Percentiles rank a stretch among this genome's conserved stretches.
phyloP scores from a whole-genome alignment of 2,329 filamentous ascomycete genomes.

The Huntiella abstrusa region DNA sequence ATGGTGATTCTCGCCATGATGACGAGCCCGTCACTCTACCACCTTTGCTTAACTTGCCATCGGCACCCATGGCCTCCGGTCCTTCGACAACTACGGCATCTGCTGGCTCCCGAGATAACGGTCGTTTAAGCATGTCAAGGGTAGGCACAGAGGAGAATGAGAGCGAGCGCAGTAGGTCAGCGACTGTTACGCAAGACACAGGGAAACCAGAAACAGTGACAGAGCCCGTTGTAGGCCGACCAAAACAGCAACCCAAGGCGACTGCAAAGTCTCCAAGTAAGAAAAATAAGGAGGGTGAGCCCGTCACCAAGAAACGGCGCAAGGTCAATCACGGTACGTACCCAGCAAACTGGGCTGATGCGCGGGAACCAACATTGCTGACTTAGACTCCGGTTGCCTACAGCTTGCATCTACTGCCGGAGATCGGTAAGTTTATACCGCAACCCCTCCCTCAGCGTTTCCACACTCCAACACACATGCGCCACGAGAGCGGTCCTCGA shows the following conservation, averaged over 20 bases:
- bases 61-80: no score
- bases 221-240: no score
- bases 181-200: no score
- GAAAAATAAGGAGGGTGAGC: constrained; percentile 7
- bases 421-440: constrained; percentile 55
- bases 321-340: constrained; percentile 74
- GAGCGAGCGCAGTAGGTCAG: no score
- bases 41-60: no score
- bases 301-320: constrained; percentile 55
- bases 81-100: neutral
- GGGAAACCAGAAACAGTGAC: no score
- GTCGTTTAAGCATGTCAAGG: neutral
- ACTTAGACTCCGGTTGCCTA: constrained; percentile 20
- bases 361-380: constrained; percentile 4
- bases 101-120: neutral
- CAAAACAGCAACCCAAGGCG: no score
- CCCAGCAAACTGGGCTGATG: constrained; percentile 11
- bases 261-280: constrained; percentile 4
- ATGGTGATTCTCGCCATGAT: no score
- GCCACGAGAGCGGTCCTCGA: no score
- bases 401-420: constrained; percentile 77
- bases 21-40: no score
- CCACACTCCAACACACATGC: no score
- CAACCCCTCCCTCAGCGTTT: no score
- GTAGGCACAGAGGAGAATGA: neutral